Conservation (phyloP, 805 yeast genomes). For the Metschnikowia cerradonensis region DNA sequence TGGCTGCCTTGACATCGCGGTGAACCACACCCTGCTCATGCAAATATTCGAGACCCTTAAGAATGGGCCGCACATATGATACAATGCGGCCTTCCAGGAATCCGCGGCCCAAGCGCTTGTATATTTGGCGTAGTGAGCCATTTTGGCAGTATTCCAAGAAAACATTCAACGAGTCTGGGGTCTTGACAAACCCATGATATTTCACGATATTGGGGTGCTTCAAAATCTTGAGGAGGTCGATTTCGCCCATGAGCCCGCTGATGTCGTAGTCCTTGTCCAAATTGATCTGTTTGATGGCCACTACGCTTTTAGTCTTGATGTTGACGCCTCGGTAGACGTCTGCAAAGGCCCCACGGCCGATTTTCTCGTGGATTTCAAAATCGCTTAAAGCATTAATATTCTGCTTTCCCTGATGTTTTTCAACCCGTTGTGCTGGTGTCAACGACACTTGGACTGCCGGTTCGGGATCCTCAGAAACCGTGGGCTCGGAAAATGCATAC, state of each 20-base stretch:
- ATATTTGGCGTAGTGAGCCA: slow-evolving; percentile 59
- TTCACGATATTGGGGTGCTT: slow-evolving; percentile 44
- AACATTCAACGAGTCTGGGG: slow-evolving; percentile 48
- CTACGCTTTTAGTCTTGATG: slow-evolving; percentile 56
- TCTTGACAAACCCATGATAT: slow-evolving; percentile 63
- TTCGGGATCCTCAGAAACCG: not conserved
- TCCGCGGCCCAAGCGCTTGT: slow-evolving; percentile 44
- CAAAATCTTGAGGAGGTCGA: slow-evolving; percentile 57
- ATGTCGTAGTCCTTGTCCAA: slow-evolving; percentile 48
- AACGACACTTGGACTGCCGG: slow-evolving; percentile 24
- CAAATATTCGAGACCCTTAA: slow-evolving; percentile 58
- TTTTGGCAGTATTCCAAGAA: slow-evolving; percentile 56
- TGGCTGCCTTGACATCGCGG: slow-evolving; percentile 67
- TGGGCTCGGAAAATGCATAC: no score
- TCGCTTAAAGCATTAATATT: slow-evolving; percentile 42
- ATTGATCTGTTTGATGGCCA: slow-evolving; percentile 78
- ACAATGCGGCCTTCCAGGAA: slow-evolving; percentile 53
- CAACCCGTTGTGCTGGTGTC: slow-evolving; percentile 52
- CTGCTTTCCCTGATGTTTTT: slow-evolving; percentile 34
- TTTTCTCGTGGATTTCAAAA: slow-evolving; percentile 52
- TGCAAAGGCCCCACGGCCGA: slow-evolving; percentile 93
- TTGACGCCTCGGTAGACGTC: slow-evolving; percentile 76
- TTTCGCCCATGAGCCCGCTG: slow-evolving; percentile 58
- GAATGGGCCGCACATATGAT: slow-evolving; percentile 34
- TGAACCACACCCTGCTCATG: slow-evolving; percentile 75